phyloP scores from a whole-genome alignment of 805 yeast species.

The Saturnispora gosingensis region DNA sequence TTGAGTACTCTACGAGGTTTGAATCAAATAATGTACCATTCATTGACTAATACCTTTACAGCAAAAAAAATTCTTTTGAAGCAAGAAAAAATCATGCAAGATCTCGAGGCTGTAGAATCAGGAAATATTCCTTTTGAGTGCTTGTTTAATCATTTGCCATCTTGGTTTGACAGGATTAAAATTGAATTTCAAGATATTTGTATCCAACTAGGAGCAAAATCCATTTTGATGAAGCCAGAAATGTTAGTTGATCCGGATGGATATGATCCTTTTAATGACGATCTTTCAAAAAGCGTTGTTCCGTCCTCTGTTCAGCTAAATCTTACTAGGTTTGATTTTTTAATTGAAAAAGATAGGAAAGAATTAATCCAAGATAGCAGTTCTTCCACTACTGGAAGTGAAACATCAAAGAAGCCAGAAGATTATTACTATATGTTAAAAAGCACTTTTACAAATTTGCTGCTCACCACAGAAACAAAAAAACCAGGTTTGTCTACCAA shows the following conservation, averaged over 20 bases:
- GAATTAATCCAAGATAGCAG: neutral
- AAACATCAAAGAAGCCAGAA: slow-evolving; percentile 2
- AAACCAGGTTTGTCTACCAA: neutral
- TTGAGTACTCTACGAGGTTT: slow-evolving; percentile 23
- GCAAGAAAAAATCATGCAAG: neutral
- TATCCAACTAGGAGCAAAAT: slow-evolving; percentile 15
- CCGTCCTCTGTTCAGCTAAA: slow-evolving; percentile 6
- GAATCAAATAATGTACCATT: slow-evolving; percentile 5
- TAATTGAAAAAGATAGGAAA: neutral
- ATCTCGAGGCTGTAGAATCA: neutral
- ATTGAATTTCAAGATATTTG: slow-evolving; percentile 13
- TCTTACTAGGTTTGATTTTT: neutral
- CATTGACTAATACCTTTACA: neutral
- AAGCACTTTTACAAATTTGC: neutral
- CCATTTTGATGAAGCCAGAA: slow-evolving; percentile 15
- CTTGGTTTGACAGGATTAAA: slow-evolving; percentile 24
- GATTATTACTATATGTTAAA: slow-evolving; percentile 11
- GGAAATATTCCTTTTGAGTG: slow-evolving; percentile 8
- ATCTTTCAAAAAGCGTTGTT: neutral
- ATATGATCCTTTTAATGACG: slow-evolving; percentile 2
- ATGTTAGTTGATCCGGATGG: slow-evolving; percentile 6
- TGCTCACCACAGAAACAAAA: slow-evolving; percentile 1
- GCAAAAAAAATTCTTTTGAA: neutral
- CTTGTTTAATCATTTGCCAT: slow-evolving; percentile 27
- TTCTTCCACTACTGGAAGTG: slow-evolving; percentile 2